Evolutionary conservation across 768 basidiomycete species (phyloP), one percentile per base, ranked within the genome.

Genomic region (Mycena rosella): DNA sequence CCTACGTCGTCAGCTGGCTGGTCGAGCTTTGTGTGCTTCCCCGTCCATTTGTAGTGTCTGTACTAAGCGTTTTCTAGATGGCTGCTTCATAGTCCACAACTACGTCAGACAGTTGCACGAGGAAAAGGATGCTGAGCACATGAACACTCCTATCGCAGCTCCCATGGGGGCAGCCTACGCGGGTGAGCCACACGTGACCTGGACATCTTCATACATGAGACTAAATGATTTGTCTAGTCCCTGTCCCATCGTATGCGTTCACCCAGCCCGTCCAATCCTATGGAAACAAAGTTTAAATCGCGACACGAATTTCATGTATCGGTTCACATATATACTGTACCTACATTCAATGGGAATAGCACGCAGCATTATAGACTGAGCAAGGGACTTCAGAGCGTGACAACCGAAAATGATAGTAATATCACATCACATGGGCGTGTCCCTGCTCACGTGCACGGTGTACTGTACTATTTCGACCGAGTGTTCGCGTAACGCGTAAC

Each of bases 81-180:
- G 82, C 3, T 86, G 83, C 75, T 76, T 87, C 66, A 82, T 89
- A 57, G 84, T 87, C 17, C 80, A 81, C 59, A 79, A 83, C 74
- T 89, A 89, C 69, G 82, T 84, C 27, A 80, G 83, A 29, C 87
- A 90, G 74, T 79, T 89, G 30, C 78, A 80, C 60, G 86, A 89
- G 47, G 86, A 90, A 74, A 77, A 81, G 62, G 38, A 38, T 15
- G 26, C 77, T 10, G 32, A 9, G 26, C 15, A 11, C 40, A 27
- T 60, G 26, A 62, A 72, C 48, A 73, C 73, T 55, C n/a, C n/a
- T n/a, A 73, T 71, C 15, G 73, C 74, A 14, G 72, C 75, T 11
- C 74, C 75, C 24, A 74, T 78, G 53, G 38, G 9, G 15, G 69
- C 70, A 30, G 30, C 49, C 42, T 70, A 66, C 60, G 38, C 38